phyloP scores from a whole-genome alignment of 176 grass and related monocot genomes.

The Bolboschoenus planiculmis region DNA sequence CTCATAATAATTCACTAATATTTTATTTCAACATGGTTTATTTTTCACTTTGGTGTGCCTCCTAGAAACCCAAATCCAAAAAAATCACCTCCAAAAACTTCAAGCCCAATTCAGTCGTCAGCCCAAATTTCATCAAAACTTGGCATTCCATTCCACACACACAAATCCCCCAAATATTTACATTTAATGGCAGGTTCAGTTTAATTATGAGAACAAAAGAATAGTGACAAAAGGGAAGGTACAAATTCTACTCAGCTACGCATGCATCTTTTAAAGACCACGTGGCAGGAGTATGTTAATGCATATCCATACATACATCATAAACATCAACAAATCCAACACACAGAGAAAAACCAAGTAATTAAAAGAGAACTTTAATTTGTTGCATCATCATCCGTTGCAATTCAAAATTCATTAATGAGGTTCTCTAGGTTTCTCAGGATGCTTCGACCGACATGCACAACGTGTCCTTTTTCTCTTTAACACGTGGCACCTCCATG shows the following conservation, averaged over 20 bases:
- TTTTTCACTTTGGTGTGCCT: too few species aligned
- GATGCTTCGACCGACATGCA: background rate
- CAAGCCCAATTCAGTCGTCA: too few species aligned
- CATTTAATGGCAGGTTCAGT: too few species aligned
- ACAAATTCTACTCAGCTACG: background rate
- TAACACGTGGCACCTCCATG: conserved; percentile 11
- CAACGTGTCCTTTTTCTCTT: background rate
- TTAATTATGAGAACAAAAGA: background rate
- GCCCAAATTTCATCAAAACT: too few species aligned
- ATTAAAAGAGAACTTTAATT: background rate
- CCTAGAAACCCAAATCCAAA: too few species aligned
- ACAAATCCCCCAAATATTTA: too few species aligned
- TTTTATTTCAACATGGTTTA: too few species aligned
- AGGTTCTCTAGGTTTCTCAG: background rate
- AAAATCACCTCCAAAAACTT: too few species aligned
- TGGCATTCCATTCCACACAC: too few species aligned
- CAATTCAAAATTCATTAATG: background rate
- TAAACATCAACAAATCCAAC: background rate
- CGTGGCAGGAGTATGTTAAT: background rate
- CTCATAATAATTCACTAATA: too few species aligned
- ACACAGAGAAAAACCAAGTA: too few species aligned
- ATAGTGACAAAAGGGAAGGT: background rate
- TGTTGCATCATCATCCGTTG: background rate
- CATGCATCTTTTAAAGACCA: background rate
- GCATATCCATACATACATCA: background rate